Base-by-base conservation (phyloP, 106 monocot genomes). In the Narthecium ossifragum region DNA sequence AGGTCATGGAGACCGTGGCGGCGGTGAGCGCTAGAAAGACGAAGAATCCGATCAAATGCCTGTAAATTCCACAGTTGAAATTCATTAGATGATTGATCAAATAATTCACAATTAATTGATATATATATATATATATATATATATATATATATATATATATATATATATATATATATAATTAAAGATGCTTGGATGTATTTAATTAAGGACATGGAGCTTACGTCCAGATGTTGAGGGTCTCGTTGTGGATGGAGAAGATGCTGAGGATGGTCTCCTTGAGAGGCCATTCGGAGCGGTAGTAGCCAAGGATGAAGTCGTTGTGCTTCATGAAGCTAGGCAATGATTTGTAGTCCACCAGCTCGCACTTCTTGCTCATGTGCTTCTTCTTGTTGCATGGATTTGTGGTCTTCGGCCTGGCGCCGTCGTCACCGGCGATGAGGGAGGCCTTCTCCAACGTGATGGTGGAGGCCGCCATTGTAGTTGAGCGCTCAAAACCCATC, bases 11-110 rank as follows among this genome's bases (percentile, higher is more conserved):
- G 26, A 62, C 57, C 0, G 77, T 65, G 49, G 47, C 55, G 1
- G 69, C 29, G 14, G 76, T 78, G 18, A 92, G 74, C 12, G 59
- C 22, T 21, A 92, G 80, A 52, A 92, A 92, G 31, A 86, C 8
- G 59, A 92, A 72, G 75, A 90, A 90, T 6, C 90, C 90, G n/a
- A 90, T 68, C 55, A 90, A 70, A 67, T 92, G 91, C 83, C 91
- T 86, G 83, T 29, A 82, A 46, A 14, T 22, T n/a, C 0, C 12
- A 18, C 6, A 3, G 21, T 21, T 13, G 6, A 6, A 45, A n/a
- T n/a, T n/a, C n/a, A n/a, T n/a, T n/a, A n/a, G n/a, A n/a, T n/a
- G n/a, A n/a, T n/a, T n/a, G n/a, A n/a, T n/a, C n/a, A n/a, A n/a
- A n/a, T n/a, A n/a, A n/a, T n/a, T n/a, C n/a, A n/a, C n/a, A n/a